Evolutionary conservation across 2,329 filamentous ascomycete species (phyloP).

Genomic region (Orbilia javanica): DNA sequence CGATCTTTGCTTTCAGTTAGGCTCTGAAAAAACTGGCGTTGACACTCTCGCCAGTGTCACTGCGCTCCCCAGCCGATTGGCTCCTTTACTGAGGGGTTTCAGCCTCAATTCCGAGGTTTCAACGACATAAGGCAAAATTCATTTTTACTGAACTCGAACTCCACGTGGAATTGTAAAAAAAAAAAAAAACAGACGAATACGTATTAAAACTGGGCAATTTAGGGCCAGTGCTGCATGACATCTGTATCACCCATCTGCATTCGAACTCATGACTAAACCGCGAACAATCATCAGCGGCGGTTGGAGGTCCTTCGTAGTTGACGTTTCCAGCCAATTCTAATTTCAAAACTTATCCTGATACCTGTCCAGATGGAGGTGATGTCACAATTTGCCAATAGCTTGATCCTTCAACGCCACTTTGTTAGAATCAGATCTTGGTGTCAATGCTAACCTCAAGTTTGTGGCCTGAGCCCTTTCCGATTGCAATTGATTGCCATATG

Average conservation of each 20-base stretch:
- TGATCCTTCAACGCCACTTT: background rate
- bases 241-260: background rate
- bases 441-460: background rate
- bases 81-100: constrained; percentile 19
- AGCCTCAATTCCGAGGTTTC: constrained; percentile 35
- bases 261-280: background rate
- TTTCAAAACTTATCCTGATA: background rate
- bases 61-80: constrained; percentile 12
- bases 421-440: background rate
- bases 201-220: background rate
- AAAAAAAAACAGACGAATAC: background rate
- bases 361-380: background rate
- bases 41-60: constrained; percentile 5
- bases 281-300: background rate
- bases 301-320: background rate
- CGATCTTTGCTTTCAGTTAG: background rate
- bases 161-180: constrained; percentile 40
- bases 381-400: no score
- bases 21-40: background rate
- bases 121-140: constrained; percentile 16
- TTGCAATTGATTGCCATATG: no score
- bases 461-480: background rate
- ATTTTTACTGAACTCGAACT: background rate
- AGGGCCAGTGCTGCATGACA: background rate
- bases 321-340: background rate